A percentile compares a stretch with the other conserved stretches of the same genome.
phyloP scores from a whole-genome alignment of 257 asterid species.

The Nicotiana sylvestris region DNA sequence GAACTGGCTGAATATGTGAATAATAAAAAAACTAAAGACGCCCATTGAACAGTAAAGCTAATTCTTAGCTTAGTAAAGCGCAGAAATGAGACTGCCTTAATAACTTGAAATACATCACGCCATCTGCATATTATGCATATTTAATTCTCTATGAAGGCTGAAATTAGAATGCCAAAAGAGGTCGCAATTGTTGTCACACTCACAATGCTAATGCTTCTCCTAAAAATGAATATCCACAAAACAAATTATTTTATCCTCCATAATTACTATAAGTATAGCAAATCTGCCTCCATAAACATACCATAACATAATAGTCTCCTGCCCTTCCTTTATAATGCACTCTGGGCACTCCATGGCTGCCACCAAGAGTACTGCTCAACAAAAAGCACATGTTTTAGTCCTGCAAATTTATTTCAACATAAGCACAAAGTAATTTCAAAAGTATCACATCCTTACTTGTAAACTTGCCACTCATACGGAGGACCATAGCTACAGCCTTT shows the following conservation, averaged over 20 bases:
- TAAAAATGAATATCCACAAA: neutral
- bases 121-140: neutral
- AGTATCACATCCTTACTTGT: slow-evolving; percentile 32
- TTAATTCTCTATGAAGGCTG: neutral
- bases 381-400: neutral
- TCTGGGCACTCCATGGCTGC: slow-evolving; percentile 44
- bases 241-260: neutral
- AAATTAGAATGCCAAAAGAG: neutral
- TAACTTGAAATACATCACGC: neutral
- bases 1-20: neutral
- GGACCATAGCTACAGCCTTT: slow-evolving; percentile 51
- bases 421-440: neutral
- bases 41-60: neutral
- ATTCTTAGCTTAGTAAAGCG: neutral
- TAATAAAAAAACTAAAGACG: neutral
- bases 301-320: slow-evolving; percentile 46
- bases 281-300: slow-evolving; percentile 14
- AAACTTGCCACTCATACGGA: slow-evolving; percentile 47
- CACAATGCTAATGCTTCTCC: neutral
- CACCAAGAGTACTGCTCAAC: slow-evolving; percentile 39
- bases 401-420: neutral
- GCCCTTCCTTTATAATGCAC: slow-evolving; percentile 46
- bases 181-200: neutral
- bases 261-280: neutral
- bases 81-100: neutral